Base-by-base conservation (phyloP, 2,329 filamentous ascomycete genomes). In the Trichophyton verrucosum region DNA sequence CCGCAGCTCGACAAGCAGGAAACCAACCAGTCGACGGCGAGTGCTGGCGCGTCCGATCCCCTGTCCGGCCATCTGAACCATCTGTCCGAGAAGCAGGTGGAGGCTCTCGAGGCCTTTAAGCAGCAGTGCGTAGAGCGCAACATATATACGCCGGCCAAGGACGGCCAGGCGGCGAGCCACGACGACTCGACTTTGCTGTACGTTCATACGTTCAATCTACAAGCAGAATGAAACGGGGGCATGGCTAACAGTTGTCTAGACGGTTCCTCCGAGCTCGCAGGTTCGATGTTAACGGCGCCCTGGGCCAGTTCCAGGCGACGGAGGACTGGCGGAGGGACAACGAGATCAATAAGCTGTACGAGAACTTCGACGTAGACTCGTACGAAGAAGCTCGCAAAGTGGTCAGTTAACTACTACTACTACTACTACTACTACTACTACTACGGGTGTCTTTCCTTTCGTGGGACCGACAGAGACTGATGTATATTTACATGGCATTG, bases 251-350 rank as follows among this genome's bases (percentile, higher is more conserved):
- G 17, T 38, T 57, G 40, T 38, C 20, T 68, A 94, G 89, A 64
- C 89, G 91, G 63, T 96, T 87, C 73, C 80, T 96, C 58, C 87
- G 91, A 68, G 91, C 91, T 38, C 85, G 91, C 61, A 87, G 85
- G 73, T 96, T 92, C 79, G 77, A 86, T 30, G 82, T 89, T 8
- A 76, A 84, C 66, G 90, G 92, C 66, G 91, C 91, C 11, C 86
- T 86, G 71, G 81, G 77, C 62, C 91, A 96, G 75, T 95, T 96
- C 76, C 85, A 86, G 68, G 88, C 91, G 60, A 96, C 91, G 0
- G 90, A 95, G 74, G 83, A 88, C 62, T 96, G 91, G 89, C 85
- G 91, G 63, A 82, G 82, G 66, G 84, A 88, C 64, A 92, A 92
- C 72, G 80, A 88, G 66, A 81, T 96, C 57, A 83, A 91, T 64